These are phyloP conservation scores for Candida easanensis DNA, from an alignment of 805 yeast species.

Conservation along the genomic window DNA sequence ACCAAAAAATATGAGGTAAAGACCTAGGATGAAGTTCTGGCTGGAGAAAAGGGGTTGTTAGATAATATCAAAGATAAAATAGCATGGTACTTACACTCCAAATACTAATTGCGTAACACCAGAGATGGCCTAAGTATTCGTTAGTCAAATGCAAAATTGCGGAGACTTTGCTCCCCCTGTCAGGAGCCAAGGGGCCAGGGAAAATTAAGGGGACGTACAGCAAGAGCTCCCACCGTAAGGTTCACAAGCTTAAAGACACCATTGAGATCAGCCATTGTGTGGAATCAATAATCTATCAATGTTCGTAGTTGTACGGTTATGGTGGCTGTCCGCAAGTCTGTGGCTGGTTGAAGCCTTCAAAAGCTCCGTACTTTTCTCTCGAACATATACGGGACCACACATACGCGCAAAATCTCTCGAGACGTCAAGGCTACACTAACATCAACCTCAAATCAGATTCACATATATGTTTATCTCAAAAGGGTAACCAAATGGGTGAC, in stretches of 20 bases:
- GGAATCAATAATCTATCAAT: no score
- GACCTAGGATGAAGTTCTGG: conserved; percentile 49
- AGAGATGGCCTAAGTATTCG: conserved; percentile 15
- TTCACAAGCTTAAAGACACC: conserved; percentile 41
- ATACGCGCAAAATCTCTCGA: no score
- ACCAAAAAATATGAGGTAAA: conserved; percentile 58
- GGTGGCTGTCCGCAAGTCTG: no score
- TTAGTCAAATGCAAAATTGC: not conserved
- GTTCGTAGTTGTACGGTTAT: no score
- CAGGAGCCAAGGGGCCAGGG: not conserved
- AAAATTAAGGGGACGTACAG: conserved; percentile 15
- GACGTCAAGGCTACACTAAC: no score
- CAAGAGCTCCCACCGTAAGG: conserved; percentile 46
- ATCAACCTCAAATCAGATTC: conserved; percentile 3
- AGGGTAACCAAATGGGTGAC: conserved; percentile 9
- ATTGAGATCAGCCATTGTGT: conserved; percentile 25
- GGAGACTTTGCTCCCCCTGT: not conserved
- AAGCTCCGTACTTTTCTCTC: no score
- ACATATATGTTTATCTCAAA: conserved; percentile 16
- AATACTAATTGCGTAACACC: conserved; percentile 26
- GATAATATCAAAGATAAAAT: not conserved
- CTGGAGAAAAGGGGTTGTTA: conserved; percentile 1
- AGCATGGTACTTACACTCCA: conserved; percentile 38
- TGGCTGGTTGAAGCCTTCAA: not conserved
- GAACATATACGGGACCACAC: no score